Evolutionary conservation across 345 rosid genomes (phyloP).

Genomic region (Dimocarpus longan): DNA sequence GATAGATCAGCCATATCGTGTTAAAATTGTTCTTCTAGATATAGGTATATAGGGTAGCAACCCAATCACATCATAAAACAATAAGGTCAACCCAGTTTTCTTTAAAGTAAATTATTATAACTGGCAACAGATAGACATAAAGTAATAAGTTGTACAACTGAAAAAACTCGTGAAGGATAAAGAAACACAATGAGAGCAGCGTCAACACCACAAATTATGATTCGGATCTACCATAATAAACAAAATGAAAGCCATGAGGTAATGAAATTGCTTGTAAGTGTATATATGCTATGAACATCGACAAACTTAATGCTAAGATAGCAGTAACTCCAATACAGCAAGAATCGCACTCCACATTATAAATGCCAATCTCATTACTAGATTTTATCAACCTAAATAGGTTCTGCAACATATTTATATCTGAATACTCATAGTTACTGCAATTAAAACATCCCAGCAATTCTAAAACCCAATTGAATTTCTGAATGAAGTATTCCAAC

Average conservation of each 20-base stretch:
- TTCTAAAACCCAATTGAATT: neutral
- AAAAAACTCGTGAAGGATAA: too few species aligned
- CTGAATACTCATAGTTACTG: neutral
- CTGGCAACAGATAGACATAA: neutral
- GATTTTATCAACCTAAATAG: neutral
- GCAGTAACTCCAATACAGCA: too few species aligned
- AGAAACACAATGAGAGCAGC: too few species aligned
- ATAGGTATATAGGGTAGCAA: neutral
- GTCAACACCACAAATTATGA: too few species aligned
- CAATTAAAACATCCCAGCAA: neutral
- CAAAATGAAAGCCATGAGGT: too few species aligned
- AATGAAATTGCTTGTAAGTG: too few species aligned
- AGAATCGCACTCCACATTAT: too few species aligned
- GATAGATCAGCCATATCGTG: neutral
- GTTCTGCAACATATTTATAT: neutral
- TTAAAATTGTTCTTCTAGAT: neutral
- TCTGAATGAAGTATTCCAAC: neutral
- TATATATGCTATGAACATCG: too few species aligned
- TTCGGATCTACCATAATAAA: too few species aligned
- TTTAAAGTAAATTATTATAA: neutral
- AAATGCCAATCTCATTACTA: neutral
- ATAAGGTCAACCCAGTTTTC: conserved; percentile 1
- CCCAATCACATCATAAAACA: neutral
- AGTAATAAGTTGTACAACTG: too few species aligned
- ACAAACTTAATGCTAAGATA: too few species aligned